A percentile compares a stretch with the other conserved stretches of the same genome.
Conservation (phyloP, 2,329 filamentous ascomycete species). For the Pseudogymnoascus sp. region DNA sequence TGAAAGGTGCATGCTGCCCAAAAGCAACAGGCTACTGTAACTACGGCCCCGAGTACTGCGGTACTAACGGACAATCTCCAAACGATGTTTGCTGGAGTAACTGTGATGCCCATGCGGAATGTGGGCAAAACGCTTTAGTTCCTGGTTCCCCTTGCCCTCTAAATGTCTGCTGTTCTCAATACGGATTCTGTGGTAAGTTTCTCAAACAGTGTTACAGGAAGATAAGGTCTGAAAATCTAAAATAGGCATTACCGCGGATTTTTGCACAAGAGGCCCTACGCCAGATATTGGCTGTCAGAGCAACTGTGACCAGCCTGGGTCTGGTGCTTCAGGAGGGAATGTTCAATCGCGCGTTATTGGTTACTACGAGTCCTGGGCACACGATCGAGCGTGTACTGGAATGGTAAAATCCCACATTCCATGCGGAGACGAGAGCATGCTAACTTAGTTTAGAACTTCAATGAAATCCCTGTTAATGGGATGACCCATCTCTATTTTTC, state of each 20-base stretch:
- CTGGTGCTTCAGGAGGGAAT: neutral
- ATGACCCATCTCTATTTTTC: slow-evolving; percentile 22
- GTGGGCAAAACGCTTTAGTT: slow-evolving; percentile 22
- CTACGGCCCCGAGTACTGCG: slow-evolving; percentile 18
- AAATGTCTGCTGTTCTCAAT: slow-evolving; percentile 17
- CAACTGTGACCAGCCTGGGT: slow-evolving; percentile 3
- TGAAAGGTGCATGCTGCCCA: slow-evolving; percentile 20
- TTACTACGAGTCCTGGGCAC: slow-evolving; percentile 17
- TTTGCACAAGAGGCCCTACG: slow-evolving; percentile 15
- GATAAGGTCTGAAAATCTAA: neutral
- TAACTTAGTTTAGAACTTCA: neutral
- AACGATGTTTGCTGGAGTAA: slow-evolving; percentile 27
- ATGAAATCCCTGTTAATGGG: slow-evolving; percentile 14
- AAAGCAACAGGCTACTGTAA: slow-evolving; percentile 15
- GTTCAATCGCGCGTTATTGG: slow-evolving; percentile 14
- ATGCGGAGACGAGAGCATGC: neutral
- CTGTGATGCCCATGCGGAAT: slow-evolving; percentile 29
- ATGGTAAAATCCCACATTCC: slow-evolving; percentile 3
- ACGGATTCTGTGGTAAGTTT: slow-evolving; percentile 17
- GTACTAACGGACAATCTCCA: slow-evolving; percentile 18
- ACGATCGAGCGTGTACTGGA: slow-evolving; percentile 11
- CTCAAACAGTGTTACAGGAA: slow-evolving; percentile 12
- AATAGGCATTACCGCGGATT: slow-evolving; percentile 17
- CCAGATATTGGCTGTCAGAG: slow-evolving; percentile 16
- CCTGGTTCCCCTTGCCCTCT: slow-evolving; percentile 25